Conservation (phyloP, 176 grass and related monocot species). For the Hordeum marinum region DNA sequence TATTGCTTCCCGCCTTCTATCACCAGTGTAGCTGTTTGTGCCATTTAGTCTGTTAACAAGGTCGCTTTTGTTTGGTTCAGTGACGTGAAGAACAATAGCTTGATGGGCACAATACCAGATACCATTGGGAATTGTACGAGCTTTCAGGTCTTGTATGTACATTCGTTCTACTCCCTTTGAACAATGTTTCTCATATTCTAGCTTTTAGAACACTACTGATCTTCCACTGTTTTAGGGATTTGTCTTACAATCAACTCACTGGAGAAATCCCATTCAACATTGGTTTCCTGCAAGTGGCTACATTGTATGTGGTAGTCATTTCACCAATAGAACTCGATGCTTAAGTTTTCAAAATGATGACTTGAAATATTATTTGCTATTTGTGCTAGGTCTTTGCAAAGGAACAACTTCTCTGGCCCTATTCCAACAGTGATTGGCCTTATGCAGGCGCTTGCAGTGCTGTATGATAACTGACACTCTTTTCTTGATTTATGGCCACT, state of each 20-base stretch:
- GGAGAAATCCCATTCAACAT: constrained; percentile 97
- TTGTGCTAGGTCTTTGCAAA: constrained; percentile 78
- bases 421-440: constrained; percentile 96
- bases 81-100: constrained; percentile 94
- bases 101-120: constrained; percentile 78
- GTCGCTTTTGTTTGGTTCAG: constrained; percentile 35
- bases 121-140: constrained; percentile 94
- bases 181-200: background rate
- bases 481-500: constrained; percentile 12
- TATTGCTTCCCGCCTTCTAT: background rate
- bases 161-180: background rate
- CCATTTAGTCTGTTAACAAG: background rate
- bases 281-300: constrained; percentile 97
- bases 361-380: background rate
- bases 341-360: background rate
- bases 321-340: background rate
- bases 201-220: constrained; percentile 2
- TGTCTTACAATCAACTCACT: constrained; percentile 84
- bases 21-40: background rate
- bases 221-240: constrained; percentile 62
- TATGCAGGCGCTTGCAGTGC: constrained; percentile 93
- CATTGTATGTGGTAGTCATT: constrained; percentile 56
- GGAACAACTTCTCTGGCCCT: constrained; percentile 74
- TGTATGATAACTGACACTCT: constrained; percentile 46
- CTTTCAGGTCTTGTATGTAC: constrained; percentile 98